Evolutionary conservation across 192 early-diverging fungal species (phyloP).

Genomic region (Entomortierella lignicola): DNA sequence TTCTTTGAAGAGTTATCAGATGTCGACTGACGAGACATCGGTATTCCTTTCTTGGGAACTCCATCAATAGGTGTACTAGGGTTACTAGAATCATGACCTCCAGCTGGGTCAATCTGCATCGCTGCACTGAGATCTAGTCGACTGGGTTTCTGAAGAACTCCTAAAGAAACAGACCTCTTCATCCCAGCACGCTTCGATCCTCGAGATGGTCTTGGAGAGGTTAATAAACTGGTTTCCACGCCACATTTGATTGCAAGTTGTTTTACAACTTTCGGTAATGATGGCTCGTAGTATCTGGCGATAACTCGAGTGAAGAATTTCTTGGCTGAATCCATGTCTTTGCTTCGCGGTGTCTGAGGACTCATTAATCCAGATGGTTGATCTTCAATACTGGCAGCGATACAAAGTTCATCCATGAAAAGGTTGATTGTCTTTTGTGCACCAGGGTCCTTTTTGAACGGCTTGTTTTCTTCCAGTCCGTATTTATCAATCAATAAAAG

Average conservation of each 20-base stretch:
- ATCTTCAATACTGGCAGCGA: conserved; percentile 28
- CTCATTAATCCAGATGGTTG: conserved; percentile 32
- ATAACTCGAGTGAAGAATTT: conserved; percentile 40
- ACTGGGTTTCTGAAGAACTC: conserved; percentile 35
- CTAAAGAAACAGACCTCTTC: conserved; percentile 27
- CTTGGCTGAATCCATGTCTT: conserved; percentile 42
- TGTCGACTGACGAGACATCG: conserved; percentile 20
- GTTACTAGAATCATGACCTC: not conserved
- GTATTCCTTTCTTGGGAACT: conserved; percentile 13
- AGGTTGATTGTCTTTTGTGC: conserved; percentile 19
- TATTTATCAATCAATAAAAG: conserved; percentile 41
- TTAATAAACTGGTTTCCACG: conserved; percentile 24
- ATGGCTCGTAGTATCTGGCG: conserved; percentile 25
- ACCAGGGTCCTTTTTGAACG: conserved; percentile 51
- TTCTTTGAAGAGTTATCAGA: conserved; percentile 29
- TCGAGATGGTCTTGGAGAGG: conserved; percentile 18
- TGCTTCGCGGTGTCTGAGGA: conserved; percentile 43
- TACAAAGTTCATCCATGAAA: conserved; percentile 50
- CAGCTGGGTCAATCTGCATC: not conserved
- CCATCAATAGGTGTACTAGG: conserved; percentile 1
- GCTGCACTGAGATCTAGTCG: conserved; percentile 10
- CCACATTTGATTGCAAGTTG: conserved; percentile 44
- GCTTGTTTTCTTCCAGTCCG: conserved; percentile 40
- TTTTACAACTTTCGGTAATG: conserved; percentile 26
- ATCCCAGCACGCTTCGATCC: conserved; percentile 14